phyloP scores from a whole-genome alignment of 2,329 filamentous ascomycete species.

The Alternaria brassicae region DNA sequence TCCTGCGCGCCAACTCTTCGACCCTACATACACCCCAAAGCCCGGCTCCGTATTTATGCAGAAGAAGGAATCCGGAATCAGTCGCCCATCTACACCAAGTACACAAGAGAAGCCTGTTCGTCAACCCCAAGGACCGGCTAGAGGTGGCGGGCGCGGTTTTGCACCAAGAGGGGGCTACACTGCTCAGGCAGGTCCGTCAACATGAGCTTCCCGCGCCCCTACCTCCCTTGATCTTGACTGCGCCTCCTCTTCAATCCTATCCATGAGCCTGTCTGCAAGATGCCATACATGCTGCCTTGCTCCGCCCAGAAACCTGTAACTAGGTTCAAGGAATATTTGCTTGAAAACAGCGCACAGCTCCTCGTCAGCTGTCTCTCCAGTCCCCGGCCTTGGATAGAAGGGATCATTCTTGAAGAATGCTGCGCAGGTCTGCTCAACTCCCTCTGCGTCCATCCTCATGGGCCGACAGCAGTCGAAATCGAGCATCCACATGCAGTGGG shows the following conservation, averaged over 20 bases:
- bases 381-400: slow-evolving; percentile 53
- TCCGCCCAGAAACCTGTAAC: background rate
- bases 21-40: slow-evolving; percentile 74
- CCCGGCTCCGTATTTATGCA: slow-evolving; percentile 61
- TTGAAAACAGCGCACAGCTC: slow-evolving; percentile 3
- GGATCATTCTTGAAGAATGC: slow-evolving; percentile 61
- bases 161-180: slow-evolving; percentile 62
- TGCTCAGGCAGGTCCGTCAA: slow-evolving; percentile 27
- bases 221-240: background rate
- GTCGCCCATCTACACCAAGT: slow-evolving; percentile 60
- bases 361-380: slow-evolving; percentile 11
- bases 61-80: slow-evolving; percentile 55
- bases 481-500: slow-evolving; percentile 53
- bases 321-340: background rate
- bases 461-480: slow-evolving; percentile 67
- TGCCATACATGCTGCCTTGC: background rate
- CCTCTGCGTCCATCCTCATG: slow-evolving; percentile 47
- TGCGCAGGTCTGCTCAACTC: slow-evolving; percentile 52
- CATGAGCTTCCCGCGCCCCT: slow-evolving; percentile 12
- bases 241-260: background rate
- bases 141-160: slow-evolving; percentile 81
- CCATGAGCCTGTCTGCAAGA: background rate
- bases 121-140: slow-evolving; percentile 76
- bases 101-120: slow-evolving; percentile 74
- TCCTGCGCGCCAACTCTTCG: slow-evolving; percentile 71